Evolutionary conservation across 1,284 basidiomycete species (phyloP), one percentile per base, ranked within the genome.

Genomic region (Apiotrichum montevideense): DNA sequence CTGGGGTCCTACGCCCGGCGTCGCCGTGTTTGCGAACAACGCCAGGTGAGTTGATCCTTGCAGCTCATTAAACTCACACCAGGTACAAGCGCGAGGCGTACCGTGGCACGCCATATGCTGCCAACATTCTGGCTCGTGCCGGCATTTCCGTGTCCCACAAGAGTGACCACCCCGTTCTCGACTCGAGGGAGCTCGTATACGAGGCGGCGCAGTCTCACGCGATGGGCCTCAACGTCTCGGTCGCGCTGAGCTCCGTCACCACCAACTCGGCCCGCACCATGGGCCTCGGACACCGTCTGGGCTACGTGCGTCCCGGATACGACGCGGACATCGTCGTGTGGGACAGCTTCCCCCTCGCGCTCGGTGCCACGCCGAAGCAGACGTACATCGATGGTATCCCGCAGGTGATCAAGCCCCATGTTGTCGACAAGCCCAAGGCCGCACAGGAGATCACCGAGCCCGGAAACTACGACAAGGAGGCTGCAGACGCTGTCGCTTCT

Each of bases 201-300:
- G 91, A 96, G 74, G 91, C 92, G 0, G 88, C 90, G 56, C 89
- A 93, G 71, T 90, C 87, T 1, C 85, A 92, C 67, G 87, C 87
- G 70, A 94, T 77, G 58, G 80, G 80, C 9, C 66, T 81, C 21
- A 71, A 76, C 61, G 67, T 64, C 40, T 68, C 68, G 1, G 58
- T 64, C 34, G 68, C 75, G 0, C 56, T 77, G 9, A 80, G 85
- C 3, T 80, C 88, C 3, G 86, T 95, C 14, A 95, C 85, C 0
- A 84, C 86, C 1, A 87, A 85, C 10, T 85, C 92, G 1, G 90
- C 92, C 1, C 81, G 80, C 41, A 81, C 86, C 2, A 79, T 90
- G 58, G 92, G 91, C 1, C 78, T 88, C 56, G 86, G 85, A 57
- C 90, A 96, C 72, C 82, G 92, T 35, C 79, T 96, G 53, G 92